phyloP scores from a whole-genome alignment of 1,284 basidiomycete genomes.

The Ceratobasidium theobromae region DNA sequence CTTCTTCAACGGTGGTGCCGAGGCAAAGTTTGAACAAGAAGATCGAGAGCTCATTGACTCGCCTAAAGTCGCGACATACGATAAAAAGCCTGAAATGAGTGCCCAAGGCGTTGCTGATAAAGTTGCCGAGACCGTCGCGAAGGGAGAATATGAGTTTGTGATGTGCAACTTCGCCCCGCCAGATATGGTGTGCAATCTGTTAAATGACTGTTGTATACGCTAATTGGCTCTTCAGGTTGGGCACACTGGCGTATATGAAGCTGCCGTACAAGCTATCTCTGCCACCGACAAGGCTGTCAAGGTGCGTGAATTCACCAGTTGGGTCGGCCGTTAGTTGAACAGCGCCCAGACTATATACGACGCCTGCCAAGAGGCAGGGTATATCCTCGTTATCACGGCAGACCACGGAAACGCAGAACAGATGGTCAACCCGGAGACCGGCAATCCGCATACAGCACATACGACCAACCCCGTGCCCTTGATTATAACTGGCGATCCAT shows the following conservation, averaged over 20 bases:
- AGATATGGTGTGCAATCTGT: conserved; percentile 69
- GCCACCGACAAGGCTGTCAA: conserved; percentile 84
- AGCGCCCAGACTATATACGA: conserved; percentile 64
- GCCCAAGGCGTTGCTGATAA: conserved; percentile 84
- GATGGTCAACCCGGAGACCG: conserved; percentile 83
- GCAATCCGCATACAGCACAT: conserved; percentile 82
- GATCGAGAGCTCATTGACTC: conserved; percentile 85
- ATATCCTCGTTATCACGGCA: conserved; percentile 83
- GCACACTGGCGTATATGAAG: conserved; percentile 86
- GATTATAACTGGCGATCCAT: conserved; percentile 65
- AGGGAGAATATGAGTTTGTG: conserved; percentile 74
- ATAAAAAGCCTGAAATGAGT: conserved; percentile 84
- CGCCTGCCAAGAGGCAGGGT: conserved; percentile 80
- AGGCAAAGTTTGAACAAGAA: conserved; percentile 84
- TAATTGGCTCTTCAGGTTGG: conserved; percentile 57
- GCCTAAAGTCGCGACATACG: conserved; percentile 79
- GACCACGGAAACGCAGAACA: conserved; percentile 92
- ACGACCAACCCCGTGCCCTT: conserved; percentile 84
- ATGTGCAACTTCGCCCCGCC: conserved; percentile 97
- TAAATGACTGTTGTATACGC: not conserved
- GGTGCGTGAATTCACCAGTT: not conserved
- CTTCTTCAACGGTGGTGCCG: conserved; percentile 94
- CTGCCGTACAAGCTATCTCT: conserved; percentile 80
- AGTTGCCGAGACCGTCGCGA: conserved; percentile 78
- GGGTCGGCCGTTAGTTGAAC: not conserved